A percentile compares a stretch with the other conserved stretches of the same genome.
Conservation (phyloP, 176 grass and related monocot species). For the Triticum monococcum region DNA sequence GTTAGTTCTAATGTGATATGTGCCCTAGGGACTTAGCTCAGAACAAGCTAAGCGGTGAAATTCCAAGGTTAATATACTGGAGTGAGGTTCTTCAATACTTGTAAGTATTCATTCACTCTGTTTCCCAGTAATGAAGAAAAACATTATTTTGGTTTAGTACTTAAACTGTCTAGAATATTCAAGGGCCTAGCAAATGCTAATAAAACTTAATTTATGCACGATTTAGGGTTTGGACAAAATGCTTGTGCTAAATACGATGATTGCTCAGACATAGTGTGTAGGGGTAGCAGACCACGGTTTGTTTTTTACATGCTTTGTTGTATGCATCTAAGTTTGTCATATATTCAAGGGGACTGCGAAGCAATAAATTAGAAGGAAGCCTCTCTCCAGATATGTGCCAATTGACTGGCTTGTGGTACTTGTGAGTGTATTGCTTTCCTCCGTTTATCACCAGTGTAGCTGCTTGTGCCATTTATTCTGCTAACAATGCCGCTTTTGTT, state of each 20-base stretch:
- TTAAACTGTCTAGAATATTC: not conserved
- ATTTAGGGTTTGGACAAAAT: not conserved
- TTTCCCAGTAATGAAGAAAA: not conserved
- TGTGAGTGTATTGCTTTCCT: conserved; percentile 53
- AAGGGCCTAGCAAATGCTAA: conserved; percentile 14
- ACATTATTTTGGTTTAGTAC: not conserved
- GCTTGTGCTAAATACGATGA: not conserved
- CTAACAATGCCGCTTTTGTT: conserved; percentile 18
- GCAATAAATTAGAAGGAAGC: conserved; percentile 81
- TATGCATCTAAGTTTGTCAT: conserved; percentile 25
- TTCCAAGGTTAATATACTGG: conserved; percentile 98
- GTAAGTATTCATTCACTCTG: conserved; percentile 42
- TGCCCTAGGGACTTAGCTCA: conserved; percentile 84
- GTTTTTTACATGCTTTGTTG: not conserved
- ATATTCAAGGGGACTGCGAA: conserved; percentile 67
- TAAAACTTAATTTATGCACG: not conserved
- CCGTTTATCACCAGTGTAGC: not conserved
- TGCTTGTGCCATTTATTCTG: not conserved
- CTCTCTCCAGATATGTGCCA: conserved; percentile 94
- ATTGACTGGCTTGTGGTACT: conserved; percentile 96
- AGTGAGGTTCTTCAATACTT: conserved; percentile 96
- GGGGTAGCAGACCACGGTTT: not conserved
- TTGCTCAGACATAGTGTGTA: not conserved
- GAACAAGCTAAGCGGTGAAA: conserved; percentile 87
- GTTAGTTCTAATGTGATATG: conserved; percentile 5